Evolutionary conservation across 78 protist species (phyloP).

Genomic region (Polysphondylium violaceum): DNA sequence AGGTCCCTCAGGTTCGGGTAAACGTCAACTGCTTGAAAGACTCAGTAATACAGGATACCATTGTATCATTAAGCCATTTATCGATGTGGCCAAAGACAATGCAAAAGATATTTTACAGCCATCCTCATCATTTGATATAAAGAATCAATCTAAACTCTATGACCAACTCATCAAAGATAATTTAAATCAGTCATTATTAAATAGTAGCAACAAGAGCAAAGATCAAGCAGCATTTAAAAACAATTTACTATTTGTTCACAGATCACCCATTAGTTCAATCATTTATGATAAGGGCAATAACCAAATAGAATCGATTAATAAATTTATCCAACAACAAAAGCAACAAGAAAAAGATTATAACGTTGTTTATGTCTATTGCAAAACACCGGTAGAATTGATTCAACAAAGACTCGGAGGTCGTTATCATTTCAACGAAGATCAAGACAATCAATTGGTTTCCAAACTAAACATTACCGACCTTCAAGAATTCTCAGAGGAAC

Average conservation of each 20-base stretch:
- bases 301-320: background rate
- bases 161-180: background rate
- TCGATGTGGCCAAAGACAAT: background rate
- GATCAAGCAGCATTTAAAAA: slow-evolving; percentile 18
- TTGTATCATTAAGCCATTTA: slow-evolving; percentile 21
- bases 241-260: slow-evolving; percentile 38
- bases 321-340: background rate
- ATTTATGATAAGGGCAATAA: slow-evolving; percentile 8
- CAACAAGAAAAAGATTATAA: slow-evolving; percentile 13
- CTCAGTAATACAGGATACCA: slow-evolving; percentile 36
- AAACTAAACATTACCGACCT: background rate
- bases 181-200: background rate
- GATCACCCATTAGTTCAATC: slow-evolving; percentile 62
- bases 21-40: slow-evolving; percentile 59
- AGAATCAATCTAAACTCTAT: background rate
- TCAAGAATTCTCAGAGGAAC: slow-evolving; percentile 6
- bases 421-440: slow-evolving; percentile 35
- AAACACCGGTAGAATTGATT: slow-evolving; percentile 62
- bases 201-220: background rate
- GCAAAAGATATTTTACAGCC: background rate
- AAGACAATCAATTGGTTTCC: background rate
- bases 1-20: slow-evolving; percentile 64
- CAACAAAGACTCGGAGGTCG: slow-evolving; percentile 70
- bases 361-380: slow-evolving; percentile 37
- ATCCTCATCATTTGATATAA: background rate